Evolutionary conservation across 768 basidiomycete species (phyloP), one percentile per base, ranked within the genome.

Genomic region (Cystoderma amianthinum): DNA sequence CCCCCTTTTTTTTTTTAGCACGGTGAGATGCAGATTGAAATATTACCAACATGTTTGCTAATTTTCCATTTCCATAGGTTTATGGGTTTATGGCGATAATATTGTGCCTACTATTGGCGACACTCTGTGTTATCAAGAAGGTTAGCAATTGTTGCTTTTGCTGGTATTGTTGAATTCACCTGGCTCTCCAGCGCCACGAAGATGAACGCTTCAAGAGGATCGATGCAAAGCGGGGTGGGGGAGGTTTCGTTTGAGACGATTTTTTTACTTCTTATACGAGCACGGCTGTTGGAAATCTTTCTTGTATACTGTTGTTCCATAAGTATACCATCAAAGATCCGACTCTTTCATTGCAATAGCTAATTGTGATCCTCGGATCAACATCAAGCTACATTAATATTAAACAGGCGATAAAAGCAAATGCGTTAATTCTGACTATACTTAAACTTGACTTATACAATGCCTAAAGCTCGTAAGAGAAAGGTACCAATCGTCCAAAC

Each of bases 51-150:
- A n/a, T n/a, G n/a, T n/a, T n/a, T n/a, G 25, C n/a, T 28, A 28
- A 28, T 28, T 28, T n/a, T 28, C 7, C 25, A 28, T 28, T 7
- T n/a, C 7, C 25, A 32, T 58, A 77, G 71, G 71, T 84, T 22
- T 93, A 91, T 59, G 90, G 88, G 30, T 93, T 78, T 61, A 89
- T 88, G 76, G 80, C 84, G 5, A 72, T 92, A 49, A 69, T 92
- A 41, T 62, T 86, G 30, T 72, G 74, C 44, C 67, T 94, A 46
- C 76, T 92, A 56, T 67, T 95, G 36, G 79, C 87, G 5, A 83
- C 88, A 17, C 70, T 87, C 42, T 95, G 90, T 63, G 76, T 94
- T 32, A 90, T 96, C 55, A 89, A 85, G 56, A 80, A 73, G 77
- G 83, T 80, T 46, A 36, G 58, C 45, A n/a, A 10, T 16, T 23